A percentile compares a stretch with the other conserved stretches of the same genome.
Evolutionary conservation across 2,329 filamentous ascomycete species (phyloP).

Genomic region (Fusarium paranaense): DNA sequence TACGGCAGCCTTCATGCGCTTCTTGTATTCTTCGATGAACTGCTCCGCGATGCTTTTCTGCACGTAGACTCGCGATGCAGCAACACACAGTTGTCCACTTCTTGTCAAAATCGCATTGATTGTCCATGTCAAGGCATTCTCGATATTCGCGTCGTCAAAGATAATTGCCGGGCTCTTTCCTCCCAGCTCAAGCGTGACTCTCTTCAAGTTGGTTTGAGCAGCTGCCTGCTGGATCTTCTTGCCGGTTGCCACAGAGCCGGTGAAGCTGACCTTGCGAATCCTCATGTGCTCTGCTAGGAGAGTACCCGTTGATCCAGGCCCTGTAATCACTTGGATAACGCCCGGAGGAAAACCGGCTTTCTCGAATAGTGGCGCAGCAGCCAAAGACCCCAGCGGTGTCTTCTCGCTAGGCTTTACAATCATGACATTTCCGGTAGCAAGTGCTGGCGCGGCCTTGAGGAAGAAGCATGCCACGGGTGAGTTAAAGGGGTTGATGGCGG

Average conservation of each 20-base stretch:
- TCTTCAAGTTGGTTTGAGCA: conserved; percentile 64
- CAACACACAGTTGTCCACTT: conserved; percentile 21
- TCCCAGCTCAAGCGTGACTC: conserved; percentile 69
- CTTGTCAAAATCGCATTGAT: conserved; percentile 18
- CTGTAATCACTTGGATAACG: conserved; percentile 58
- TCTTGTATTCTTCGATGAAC: conserved; percentile 21
- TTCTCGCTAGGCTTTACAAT: conserved; percentile 69
- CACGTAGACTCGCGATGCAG: conserved; percentile 15
- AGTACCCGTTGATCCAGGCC: conserved; percentile 69
- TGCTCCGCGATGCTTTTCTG: conserved; percentile 10
- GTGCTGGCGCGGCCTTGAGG: conserved; percentile 55
- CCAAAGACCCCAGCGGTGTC: conserved; percentile 54
- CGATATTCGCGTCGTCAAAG: conserved; percentile 64
- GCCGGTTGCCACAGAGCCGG: conserved; percentile 67
- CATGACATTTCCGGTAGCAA: conserved; percentile 65
- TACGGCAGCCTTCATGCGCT: conserved; percentile 11
- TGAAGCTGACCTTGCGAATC: conserved; percentile 72
- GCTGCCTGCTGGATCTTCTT: conserved; percentile 69
- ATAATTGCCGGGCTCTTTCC: conserved; percentile 71
- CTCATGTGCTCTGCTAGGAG: conserved; percentile 66
- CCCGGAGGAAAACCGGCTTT: conserved; percentile 68
- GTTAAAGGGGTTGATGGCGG: conserved; percentile 25
- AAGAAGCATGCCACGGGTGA: conserved; percentile 24
- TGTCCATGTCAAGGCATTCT: conserved; percentile 25
- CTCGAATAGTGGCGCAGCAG: conserved; percentile 58